Evolutionary conservation across 139 green algal species (phyloP), one percentile per base, ranked within the genome.

Genomic region (Auxenochlorella protothecoides): DNA sequence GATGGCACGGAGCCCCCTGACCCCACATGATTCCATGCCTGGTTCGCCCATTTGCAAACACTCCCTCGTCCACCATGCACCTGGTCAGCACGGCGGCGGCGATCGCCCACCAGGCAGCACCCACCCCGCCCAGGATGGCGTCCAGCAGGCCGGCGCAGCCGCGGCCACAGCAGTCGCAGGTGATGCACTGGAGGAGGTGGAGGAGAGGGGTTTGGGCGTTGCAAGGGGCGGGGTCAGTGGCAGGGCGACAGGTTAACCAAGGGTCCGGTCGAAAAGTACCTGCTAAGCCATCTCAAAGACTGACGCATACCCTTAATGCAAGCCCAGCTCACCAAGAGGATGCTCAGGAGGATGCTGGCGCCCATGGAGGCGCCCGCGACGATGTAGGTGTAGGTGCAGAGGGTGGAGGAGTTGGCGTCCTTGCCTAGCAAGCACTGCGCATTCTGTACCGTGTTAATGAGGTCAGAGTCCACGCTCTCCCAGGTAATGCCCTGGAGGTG

Each of bases 391-490:
- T 69, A 69, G 65, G 53, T 69, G 52, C 52, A 55, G 9, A 69
- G 65, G 11, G 52, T 15, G 10, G 9, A 9, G 52, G 10, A 15
- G 53, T 56, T 60, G 65, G 11, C 10, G 53, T 11, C 11, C 9
- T 10, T 69, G 9, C 65, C 52, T 1, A 62, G 67, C 62, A 76
- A 71, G 56, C 68, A 66, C 56, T 69, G n/a, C 9, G 7, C 55
- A 44, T 51, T 53, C 73, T 74, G 27, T 44, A 44, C 27, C 27
- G 27, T 44, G 27, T 44, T 44, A 1, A 44, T 44, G 27, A 44
- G 27, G 27, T 44, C 27, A 44, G 27, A 44, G 27, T 44, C 27
- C 27, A 44, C 27, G 27, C 27, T 44, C 27, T 44, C 27, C 27
- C 27, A 44, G 27, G 27, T 44, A 44, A 44, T 44, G 27, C 27